Base-by-base conservation (phyloP, 1,139 yeast genomes). In the Casaregolazyma lundiana region DNA sequence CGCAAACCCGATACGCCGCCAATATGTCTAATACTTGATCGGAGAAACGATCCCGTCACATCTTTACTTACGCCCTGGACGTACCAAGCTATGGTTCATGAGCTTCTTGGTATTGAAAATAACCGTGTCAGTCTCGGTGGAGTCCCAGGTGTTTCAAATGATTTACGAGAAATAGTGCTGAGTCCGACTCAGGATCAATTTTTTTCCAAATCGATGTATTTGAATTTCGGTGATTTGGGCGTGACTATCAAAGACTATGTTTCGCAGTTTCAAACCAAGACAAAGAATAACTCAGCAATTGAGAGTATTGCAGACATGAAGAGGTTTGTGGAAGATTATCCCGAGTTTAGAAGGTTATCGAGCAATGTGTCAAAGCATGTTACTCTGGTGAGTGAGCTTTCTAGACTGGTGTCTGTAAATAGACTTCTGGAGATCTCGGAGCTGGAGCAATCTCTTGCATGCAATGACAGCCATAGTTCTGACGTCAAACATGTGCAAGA, bases 51-150 rank as follows among this genome's bases (percentile, higher is more conserved):
- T 64, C 97, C 97, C 1, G 73, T 90, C 24, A 92, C 99, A 0
- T 97, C 99, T 1, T 70, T 92, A 39, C 68, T 92, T 41, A 78
- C 84, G 35, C 98, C 97, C 1, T 92, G 99, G 99, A 90, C 98
- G 0, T 92, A 89, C 65, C 97, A 92, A 62, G 87, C 97, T 1
- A 92, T 94, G 98, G 87, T 92, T 15, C 96, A 92, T 63, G 97
- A 94, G 62, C 75, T 88, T 30, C 71, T 92, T 35, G 95, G 92
- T 1, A 85, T 92, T 49, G 70, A 73, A 17, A 84, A 88, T 61
- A 92, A 92, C 57, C 76, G 92, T 4, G 96, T 88, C 2, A 82
- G 80, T 53, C 65, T 90, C 45, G 68, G 81, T 1, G 53, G 54
- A 3, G 67, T 73, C 6, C 69, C 72, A 1, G 76, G 71, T 24